These are phyloP conservation scores for Penicillium sp. DNA, from an alignment of 2,329 filamentous ascomycete species.

Conservation along the genomic window DNA sequence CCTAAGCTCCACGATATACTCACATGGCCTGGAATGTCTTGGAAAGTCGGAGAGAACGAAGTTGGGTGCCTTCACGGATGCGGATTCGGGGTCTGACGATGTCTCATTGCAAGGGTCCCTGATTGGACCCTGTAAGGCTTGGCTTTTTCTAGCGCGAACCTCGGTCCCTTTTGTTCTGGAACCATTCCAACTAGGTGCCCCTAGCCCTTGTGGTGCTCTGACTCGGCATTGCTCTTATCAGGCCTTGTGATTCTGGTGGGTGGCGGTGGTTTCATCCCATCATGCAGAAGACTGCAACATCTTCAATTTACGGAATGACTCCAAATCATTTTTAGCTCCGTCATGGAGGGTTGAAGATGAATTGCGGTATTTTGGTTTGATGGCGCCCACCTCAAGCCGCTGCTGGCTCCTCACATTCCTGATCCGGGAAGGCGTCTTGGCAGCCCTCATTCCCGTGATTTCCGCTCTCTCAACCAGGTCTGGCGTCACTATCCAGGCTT, in stretches of 20 bases:
- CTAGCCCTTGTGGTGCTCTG: neutral
- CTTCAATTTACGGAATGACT: neutral
- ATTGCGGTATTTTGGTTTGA: neutral
- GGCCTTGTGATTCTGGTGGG: conserved; percentile 1
- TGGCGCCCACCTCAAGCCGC: neutral
- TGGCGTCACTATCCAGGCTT: conserved; percentile 6
- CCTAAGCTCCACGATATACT: conserved; percentile 12
- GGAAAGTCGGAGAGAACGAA: conserved; percentile 4
- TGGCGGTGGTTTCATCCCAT: neutral
- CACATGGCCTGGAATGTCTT: conserved; percentile 25
- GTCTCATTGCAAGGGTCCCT: conserved; percentile 18
- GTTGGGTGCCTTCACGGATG: conserved; percentile 7
- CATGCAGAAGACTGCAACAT: neutral
- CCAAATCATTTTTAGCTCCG: neutral
- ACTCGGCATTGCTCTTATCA: neutral
- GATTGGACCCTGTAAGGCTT: conserved; percentile 23
- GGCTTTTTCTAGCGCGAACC: conserved; percentile 30
- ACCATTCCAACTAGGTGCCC: conserved; percentile 1
- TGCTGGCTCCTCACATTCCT: neutral
- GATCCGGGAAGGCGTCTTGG: conserved; percentile 15
- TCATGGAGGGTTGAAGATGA: neutral
- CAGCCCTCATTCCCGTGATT: conserved; percentile 12
- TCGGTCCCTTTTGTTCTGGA: conserved; percentile 1
- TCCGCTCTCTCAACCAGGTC: neutral
- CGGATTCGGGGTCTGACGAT: conserved; percentile 17